Percentiles rank a stretch among this genome's conserved stretches.
These are phyloP conservation scores for Ascochyta pisi DNA, from an alignment of 2,329 filamentous ascomycete genomes.

Conservation along the genomic window DNA sequence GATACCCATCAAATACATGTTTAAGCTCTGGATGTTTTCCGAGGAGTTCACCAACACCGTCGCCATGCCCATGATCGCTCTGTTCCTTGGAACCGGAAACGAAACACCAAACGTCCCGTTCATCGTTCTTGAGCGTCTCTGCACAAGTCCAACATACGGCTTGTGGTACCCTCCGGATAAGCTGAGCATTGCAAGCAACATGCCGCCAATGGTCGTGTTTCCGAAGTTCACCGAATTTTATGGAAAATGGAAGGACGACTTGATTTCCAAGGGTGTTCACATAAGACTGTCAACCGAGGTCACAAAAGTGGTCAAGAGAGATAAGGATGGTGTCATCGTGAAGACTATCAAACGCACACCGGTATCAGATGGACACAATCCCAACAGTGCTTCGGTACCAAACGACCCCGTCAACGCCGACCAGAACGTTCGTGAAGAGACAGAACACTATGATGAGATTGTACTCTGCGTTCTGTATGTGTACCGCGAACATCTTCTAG, in stretches of 20 bases:
- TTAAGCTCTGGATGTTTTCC: slow-evolving; percentile 72
- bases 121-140: slow-evolving; percentile 65
- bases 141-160: slow-evolving; percentile 62
- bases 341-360: slow-evolving; percentile 54
- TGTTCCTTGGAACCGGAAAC: slow-evolving; percentile 78
- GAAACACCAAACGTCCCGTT: slow-evolving; percentile 74
- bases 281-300: slow-evolving; percentile 65
- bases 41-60: slow-evolving; percentile 75
- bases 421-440: slow-evolving; percentile 50
- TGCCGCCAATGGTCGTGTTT: slow-evolving; percentile 67
- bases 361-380: slow-evolving; percentile 53
- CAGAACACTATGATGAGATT: slow-evolving; percentile 68
- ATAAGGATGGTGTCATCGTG: slow-evolving; percentile 60
- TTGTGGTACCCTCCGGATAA: slow-evolving; percentile 65
- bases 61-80: slow-evolving; percentile 72
- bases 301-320: slow-evolving; percentile 59
- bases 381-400: slow-evolving; percentile 53
- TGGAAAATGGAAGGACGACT: slow-evolving; percentile 62
- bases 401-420: slow-evolving; percentile 49
- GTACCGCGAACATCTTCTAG: too few species aligned
- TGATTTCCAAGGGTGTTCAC: slow-evolving; percentile 60
- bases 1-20: slow-evolving; percentile 67
- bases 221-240: slow-evolving; percentile 69
- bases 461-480: slow-evolving; percentile 66
- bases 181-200: slow-evolving; percentile 56